Base-by-base conservation (phyloP, 352 stramenopile species). In the Poterioochromonas sp. region DNA sequence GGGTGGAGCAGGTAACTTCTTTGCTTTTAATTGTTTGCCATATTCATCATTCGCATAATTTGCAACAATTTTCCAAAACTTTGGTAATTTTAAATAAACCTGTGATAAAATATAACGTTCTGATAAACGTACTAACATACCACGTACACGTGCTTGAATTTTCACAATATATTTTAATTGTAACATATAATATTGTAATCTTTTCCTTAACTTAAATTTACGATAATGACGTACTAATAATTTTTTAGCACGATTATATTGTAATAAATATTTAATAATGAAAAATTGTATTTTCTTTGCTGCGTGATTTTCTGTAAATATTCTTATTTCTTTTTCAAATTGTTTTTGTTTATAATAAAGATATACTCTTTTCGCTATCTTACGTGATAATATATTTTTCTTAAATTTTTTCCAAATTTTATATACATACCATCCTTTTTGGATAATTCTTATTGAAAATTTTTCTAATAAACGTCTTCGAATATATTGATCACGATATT, bases 81-180 rank as follows among this genome's bases (percentile, higher is more conserved):
- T 18, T n/a, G 65, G 65, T 15, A 74, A 26, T 39, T 54, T 51
- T 8, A 74, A 35, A 54, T 74, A 74, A 8, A 74, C 12, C 40
- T 74, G 65, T 12, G 65, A 18, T 29, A 74, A 5, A 39, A 74
- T 74, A n/a, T 58, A 54, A 8, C 43, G 5, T 35, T 74, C 20
- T 35, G 39, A 58, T 18, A 12, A 26, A 8, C 65, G 5, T 18
- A 54, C 65, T 8, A 53, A n/a, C 39, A 58, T 58, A 18, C 65
- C 65, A 22, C 65, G 37, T 8, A 35, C 40, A 51, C 35, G 2
- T 39, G 51, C 53, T 35, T 74, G 65, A 18, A 74, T 74, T n/a
- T 40, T 40, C 5, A 74, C n/a, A 37, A 51, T 40, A 5, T 73
- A 12, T 20, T 43, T 15, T 1, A 29, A 41, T 22, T 73, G 37